A percentile compares a stretch with the other conserved stretches of the same genome.
Conservation (phyloP, 441 rosid species). For the Biscutella auriculata region DNA sequence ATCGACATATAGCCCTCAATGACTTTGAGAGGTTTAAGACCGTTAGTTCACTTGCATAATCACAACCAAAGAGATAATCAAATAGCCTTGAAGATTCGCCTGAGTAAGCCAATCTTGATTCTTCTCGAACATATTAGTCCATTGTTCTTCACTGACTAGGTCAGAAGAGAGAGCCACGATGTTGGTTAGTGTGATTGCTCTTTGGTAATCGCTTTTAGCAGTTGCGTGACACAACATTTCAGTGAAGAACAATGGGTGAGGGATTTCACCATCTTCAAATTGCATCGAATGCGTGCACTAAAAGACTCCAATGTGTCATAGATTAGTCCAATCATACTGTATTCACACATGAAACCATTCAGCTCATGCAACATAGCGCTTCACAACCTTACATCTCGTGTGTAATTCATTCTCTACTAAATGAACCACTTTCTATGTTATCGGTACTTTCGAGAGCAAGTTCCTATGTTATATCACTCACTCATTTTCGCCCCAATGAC, state of each 20-base stretch:
- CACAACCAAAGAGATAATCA: conserved; percentile 33
- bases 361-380: no score
- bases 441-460: no score
- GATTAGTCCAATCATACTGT: no score
- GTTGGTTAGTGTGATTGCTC: conserved; percentile 44
- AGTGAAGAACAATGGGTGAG: conserved; percentile 41
- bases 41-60: conserved; percentile 41
- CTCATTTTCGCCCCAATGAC: no score
- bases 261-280: conserved; percentile 80
- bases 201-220: conserved; percentile 40
- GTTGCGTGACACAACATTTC: conserved; percentile 64
- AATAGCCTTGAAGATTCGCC: conserved; percentile 36
- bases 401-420: no score
- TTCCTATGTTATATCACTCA: no score
- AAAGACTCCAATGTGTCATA: conserved; percentile 63
- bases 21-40: conserved; percentile 53
- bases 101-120: conserved; percentile 28
- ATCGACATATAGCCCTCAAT: conserved; percentile 31
- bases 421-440: no score
- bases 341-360: no score
- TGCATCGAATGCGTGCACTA: conserved; percentile 77
- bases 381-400: no score
- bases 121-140: conserved; percentile 45
- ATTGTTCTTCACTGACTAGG: conserved; percentile 61
- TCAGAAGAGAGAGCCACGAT: conserved; percentile 58